Conservation (phyloP, 2,329 filamentous ascomycete genomes). For the Penicillium palitans region DNA sequence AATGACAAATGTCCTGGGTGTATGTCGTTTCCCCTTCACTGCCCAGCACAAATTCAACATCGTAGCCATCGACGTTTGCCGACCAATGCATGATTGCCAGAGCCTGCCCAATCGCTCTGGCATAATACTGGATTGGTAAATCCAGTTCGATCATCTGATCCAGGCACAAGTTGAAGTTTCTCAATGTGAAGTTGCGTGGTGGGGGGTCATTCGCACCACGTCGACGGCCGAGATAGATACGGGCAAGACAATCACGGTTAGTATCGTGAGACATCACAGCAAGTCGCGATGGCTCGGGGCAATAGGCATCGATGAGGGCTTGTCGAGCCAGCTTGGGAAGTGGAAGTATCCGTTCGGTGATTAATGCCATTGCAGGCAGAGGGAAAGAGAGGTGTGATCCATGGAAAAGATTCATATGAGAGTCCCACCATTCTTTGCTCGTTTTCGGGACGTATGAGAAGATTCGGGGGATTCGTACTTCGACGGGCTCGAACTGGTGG, state of each 20-base stretch:
- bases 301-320: constrained; percentile 25
- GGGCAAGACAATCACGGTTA: constrained; percentile 18
- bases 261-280: background rate
- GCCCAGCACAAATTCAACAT: constrained; percentile 17
- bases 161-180: constrained; percentile 11
- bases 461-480: constrained; percentile 1
- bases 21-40: constrained; percentile 4
- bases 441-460: constrained; percentile 15
- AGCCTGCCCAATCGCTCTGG: constrained; percentile 5
- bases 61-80: constrained; percentile 14
- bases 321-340: constrained; percentile 21
- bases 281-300: background rate
- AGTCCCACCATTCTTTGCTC: constrained; percentile 9
- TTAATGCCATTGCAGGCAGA: constrained; percentile 20
- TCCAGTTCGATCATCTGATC: constrained; percentile 17
- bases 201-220: background rate
- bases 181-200: constrained; percentile 11
- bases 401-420: background rate
- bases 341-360: constrained; percentile 24
- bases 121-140: constrained; percentile 1
- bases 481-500: background rate
- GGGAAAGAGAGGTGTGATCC: background rate
- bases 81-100: constrained; percentile 15
- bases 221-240: constrained; percentile 16
- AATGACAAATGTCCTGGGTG: background rate